These are phyloP conservation scores for Aspergillus fischeri DNA, from an alignment of 2,329 filamentous ascomycete species.

Conservation along the genomic window DNA sequence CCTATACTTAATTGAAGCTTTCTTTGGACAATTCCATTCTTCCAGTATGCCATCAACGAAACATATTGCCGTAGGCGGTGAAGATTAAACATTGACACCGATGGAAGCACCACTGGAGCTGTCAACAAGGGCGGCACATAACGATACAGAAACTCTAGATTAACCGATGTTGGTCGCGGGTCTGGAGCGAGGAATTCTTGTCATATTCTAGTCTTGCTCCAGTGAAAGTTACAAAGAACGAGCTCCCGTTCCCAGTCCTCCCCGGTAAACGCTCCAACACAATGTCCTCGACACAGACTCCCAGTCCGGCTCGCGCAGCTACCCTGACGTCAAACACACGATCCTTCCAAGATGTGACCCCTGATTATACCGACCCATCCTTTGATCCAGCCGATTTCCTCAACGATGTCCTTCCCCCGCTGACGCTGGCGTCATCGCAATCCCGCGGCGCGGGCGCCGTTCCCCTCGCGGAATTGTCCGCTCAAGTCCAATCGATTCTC, in stretches of 20 bases:
- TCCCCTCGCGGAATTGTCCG: constrained; percentile 70
- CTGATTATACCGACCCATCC: constrained; percentile 68
- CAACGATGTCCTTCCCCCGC: constrained; percentile 70
- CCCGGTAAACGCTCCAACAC: constrained; percentile 1
- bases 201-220: background rate
- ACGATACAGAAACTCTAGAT: background rate
- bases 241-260: background rate
- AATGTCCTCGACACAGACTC: constrained; percentile 19
- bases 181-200: background rate
- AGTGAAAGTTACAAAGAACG: background rate
- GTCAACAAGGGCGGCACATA: background rate
- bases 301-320: constrained; percentile 19
- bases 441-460: constrained; percentile 46
- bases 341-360: constrained; percentile 45
- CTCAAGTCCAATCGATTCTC: constrained; percentile 77
- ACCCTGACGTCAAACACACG: constrained; percentile 30
- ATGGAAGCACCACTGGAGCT: background rate
- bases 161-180: background rate
- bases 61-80: background rate
- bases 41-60: background rate
- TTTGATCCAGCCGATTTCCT: constrained; percentile 86
- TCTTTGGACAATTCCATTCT: background rate
- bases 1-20: background rate
- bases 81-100: background rate
- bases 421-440: constrained; percentile 50